These are phyloP conservation scores for Solanum clarkiae DNA, from an alignment of 257 asterid genomes.

Conservation along the genomic window DNA sequence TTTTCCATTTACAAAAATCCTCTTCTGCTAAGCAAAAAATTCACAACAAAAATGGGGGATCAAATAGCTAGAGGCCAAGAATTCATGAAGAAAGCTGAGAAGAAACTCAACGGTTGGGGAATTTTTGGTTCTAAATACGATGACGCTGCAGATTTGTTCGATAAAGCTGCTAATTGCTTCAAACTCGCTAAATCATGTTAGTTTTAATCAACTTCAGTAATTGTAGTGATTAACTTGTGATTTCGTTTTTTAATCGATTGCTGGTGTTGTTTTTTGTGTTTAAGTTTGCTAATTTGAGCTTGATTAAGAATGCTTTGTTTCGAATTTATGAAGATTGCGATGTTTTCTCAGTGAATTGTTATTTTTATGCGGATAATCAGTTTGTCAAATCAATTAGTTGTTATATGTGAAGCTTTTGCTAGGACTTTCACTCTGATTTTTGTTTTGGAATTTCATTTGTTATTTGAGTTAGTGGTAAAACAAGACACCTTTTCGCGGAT, in stretches of 20 bases:
- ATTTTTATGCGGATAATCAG: not conserved
- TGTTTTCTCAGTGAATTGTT: not conserved
- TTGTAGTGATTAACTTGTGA: not conserved
- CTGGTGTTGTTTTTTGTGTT: not conserved
- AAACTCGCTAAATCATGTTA: conserved; percentile 86
- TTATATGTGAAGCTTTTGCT: not conserved
- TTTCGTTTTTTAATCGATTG: not conserved
- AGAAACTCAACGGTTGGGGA: conserved; percentile 80
- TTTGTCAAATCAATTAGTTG: not conserved
- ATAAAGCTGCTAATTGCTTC: conserved; percentile 75
- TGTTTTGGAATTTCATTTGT: not conserved
- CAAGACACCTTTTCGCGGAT: not conserved
- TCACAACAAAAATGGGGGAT: conserved; percentile 43
- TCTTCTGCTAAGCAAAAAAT: not conserved
- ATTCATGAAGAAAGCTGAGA: conserved; percentile 72
- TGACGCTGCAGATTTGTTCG: conserved; percentile 82
- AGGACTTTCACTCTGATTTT: not conserved
- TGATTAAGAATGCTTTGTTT: not conserved
- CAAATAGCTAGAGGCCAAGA: conserved; percentile 56
- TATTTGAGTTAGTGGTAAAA: not conserved
- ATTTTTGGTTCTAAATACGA: conserved; percentile 70
- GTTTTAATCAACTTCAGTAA: not conserved
- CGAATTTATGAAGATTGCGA: not conserved
- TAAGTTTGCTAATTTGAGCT: not conserved
- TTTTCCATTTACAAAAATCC: not conserved